Base-by-base conservation (phyloP, 441 rosid species). In the Syzygium syzygioides region DNA sequence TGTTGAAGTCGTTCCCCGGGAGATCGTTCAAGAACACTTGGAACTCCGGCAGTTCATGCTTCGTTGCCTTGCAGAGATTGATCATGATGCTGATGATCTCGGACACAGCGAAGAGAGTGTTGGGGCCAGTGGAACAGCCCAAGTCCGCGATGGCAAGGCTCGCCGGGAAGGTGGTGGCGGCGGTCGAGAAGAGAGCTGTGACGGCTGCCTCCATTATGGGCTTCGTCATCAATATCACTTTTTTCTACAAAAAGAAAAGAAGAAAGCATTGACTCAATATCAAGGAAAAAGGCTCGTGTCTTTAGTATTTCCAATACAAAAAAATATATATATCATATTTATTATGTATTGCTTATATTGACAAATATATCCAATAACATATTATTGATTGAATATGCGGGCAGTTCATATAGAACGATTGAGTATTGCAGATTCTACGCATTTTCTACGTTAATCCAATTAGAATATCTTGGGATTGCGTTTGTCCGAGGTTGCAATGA, bases 1-100 rank as follows among this genome's bases (percentile, higher is more conserved):
- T 68, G 25, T 88, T 88, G 90, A 88, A 88, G 64, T 88, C 90
- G 64, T 88, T 88, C 85, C 87, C 85, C 1, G 87, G 90, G 26
- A 88, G 90, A 55, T 88, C 87, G 26, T 85, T 88, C 30, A 88
- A 41, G 87, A 88, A 88, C 10, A 85, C 85, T 37, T 88, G 90
- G 55, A 60, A 66, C 66, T 88, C 89, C 7, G 87, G 87, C 52
- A 15, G 54, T 13, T 45, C 7, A 55, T 53, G 53, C 54, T 32
- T 50, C n/a, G 25, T 88, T 30, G 28, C 30, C 87, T 64, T 25
- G 37, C 68, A 68, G 19, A 88, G 64, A 53, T 52, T 34, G 18
- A 64, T 80, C 34, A 88, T 48, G 3, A 62, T 28, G 34, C 28
- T 34, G 32, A 85, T 85, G 34, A 88, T 32, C 66, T 66, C 90